Evolutionary conservation across 1,284 basidiomycete species (phyloP), one percentile per base, ranked within the genome.

Genomic region (Irpex sp.): DNA sequence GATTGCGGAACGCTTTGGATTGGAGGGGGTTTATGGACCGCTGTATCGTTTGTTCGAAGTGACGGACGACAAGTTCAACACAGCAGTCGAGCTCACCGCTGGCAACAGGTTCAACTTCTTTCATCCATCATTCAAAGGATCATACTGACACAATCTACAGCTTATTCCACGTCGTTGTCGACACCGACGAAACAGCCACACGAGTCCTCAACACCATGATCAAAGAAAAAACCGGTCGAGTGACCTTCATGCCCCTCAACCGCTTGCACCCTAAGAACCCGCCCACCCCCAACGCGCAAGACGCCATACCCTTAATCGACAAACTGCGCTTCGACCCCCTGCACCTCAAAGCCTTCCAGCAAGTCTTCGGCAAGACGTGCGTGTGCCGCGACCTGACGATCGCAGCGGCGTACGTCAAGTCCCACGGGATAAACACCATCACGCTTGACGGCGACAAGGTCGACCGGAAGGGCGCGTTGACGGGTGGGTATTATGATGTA

Each of bases 171-270:
- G 90, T 99, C 36, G 97, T 99, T 0, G 97, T 99, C 61, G 97
- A 99, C 75, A 94, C 85, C 11, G 97, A 99, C 72, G 90, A 90
- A 50, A 98, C 95, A 0, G 97, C 95, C 0, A 88, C 88, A 3
- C 87, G 84, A 68, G 86, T 98, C 15, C 86, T 99, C 19, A 93
- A 97, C 26, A 83, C 92, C 66, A 97, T 99, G 95, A 83, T 95
- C 70, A 87, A 87, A 70, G 95, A 98, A 71, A 93, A 91, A 73
- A 91, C 87, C 4, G 97, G 97, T 0, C 89, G 97, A 59, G 93
- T 99, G 19, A 99, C 97, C 0, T 98, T 98, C 78, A 96, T 99
- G 90, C 97, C 97, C 11, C 84, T 99, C 54, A 99, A 99, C 75
- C 91, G 97, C n/a, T 86, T 99, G 58, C 90, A 92, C 70, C 91